A percentile compares a stretch with the other conserved stretches of the same genome.
Conservation (phyloP, 176 grass and related monocot species). For the Oryza officinalis region DNA sequence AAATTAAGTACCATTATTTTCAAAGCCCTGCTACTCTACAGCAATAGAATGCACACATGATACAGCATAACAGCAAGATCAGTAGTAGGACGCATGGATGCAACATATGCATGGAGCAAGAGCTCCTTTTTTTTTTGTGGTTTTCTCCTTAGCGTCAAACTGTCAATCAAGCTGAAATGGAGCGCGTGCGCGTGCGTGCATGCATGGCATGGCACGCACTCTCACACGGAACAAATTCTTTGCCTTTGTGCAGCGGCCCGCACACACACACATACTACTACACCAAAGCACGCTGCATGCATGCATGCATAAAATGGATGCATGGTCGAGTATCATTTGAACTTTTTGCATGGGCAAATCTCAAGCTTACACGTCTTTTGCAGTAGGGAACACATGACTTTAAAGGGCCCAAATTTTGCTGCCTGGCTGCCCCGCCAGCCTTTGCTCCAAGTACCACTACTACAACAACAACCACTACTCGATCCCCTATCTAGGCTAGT, state of each 20-base stretch:
- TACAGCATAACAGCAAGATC: neutral
- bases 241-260: conserved; percentile 44
- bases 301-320: neutral
- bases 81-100: neutral
- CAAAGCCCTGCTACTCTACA: neutral
- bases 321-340: conserved; percentile 36
- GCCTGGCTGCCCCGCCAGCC: conserved; percentile 3
- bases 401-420: conserved; percentile 38
- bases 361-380: conserved; percentile 49
- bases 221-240: conserved; percentile 39
- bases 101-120: neutral
- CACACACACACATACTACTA: neutral
- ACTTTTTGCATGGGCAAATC: conserved; percentile 53
- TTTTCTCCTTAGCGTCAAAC: neutral
- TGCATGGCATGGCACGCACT: conserved; percentile 42
- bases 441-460: conserved; percentile 35
- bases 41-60: too few species aligned
- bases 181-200: conserved; percentile 37
- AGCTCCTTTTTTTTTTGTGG: neutral
- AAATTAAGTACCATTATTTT: neutral
- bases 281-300: neutral
- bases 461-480: neutral
- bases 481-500: neutral
- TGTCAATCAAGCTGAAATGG: conserved; percentile 29
- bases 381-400: conserved; percentile 59